These are phyloP conservation scores for Skeletonema grethae DNA, from an alignment of 108 stramenopile species.

Conservation along the genomic window DNA sequence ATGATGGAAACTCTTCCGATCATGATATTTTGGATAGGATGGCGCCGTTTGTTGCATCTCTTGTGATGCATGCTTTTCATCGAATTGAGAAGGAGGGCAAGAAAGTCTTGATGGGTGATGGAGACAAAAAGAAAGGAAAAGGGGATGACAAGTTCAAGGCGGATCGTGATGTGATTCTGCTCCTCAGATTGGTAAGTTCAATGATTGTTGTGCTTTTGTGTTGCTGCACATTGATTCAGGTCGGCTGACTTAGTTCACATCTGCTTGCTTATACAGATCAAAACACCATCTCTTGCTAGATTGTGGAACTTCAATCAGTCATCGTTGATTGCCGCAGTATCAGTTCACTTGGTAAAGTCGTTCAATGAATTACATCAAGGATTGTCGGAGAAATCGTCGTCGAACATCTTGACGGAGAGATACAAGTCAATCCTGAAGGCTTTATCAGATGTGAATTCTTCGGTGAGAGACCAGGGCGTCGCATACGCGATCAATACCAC, in stretches of 20 bases:
- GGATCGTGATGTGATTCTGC: constrained; percentile 37
- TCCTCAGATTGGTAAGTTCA: constrained; percentile 35
- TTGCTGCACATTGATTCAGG: neutral
- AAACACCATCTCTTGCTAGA: constrained; percentile 26
- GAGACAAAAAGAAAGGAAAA: constrained; percentile 9
- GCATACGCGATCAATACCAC: constrained; percentile 38
- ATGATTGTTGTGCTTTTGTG: neutral
- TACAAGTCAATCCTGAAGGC: constrained; percentile 40
- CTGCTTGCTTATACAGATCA: constrained; percentile 22
- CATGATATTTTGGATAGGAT: constrained; percentile 16
- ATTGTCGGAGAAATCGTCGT: neutral
- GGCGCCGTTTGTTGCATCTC: constrained; percentile 41
- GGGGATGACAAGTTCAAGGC: constrained; percentile 19
- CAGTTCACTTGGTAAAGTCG: constrained; percentile 34
- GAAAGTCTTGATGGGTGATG: neutral
- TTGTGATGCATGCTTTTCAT: constrained; percentile 40
- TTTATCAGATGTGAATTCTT: constrained; percentile 14
- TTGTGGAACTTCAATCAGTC: constrained; percentile 34
- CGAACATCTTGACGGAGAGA: constrained; percentile 17
- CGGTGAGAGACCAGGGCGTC: constrained; percentile 40
- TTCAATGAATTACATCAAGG: constrained; percentile 19
- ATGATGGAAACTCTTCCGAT: constrained; percentile 20
- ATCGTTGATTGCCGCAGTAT: constrained; percentile 34
- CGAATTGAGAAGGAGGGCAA: constrained; percentile 38
- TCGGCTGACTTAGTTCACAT: neutral